These are phyloP conservation scores for Pseudozyma thailandica DNA, from an alignment of 1,284 basidiomycete species.

Conservation along the genomic window DNA sequence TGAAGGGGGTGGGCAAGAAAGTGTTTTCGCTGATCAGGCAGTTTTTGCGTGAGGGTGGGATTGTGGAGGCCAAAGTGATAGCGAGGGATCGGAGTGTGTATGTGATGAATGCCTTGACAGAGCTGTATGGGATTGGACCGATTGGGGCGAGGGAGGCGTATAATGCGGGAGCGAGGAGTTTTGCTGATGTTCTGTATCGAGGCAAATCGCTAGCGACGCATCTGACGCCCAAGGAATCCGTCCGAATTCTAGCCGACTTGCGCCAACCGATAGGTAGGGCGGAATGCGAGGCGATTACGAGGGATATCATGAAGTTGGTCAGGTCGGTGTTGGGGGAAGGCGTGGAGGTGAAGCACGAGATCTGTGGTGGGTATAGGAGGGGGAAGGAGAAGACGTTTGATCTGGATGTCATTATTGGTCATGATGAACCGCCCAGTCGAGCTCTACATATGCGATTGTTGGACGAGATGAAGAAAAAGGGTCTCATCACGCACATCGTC, in stretches of 20 bases:
- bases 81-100: slow-evolving; percentile 49
- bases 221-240: slow-evolving; percentile 37
- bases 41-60: slow-evolving; percentile 39
- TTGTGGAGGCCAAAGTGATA: slow-evolving; percentile 60
- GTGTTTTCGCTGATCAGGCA: slow-evolving; percentile 53
- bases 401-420: slow-evolving; percentile 56
- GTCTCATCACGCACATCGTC: slow-evolving; percentile 48
- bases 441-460: slow-evolving; percentile 38
- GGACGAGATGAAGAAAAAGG: slow-evolving; percentile 38
- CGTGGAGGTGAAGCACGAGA: slow-evolving; percentile 29
- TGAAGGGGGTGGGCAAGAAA: slow-evolving; percentile 63
- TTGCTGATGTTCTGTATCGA: slow-evolving; percentile 53
- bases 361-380: slow-evolving; percentile 56
- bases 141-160: slow-evolving; percentile 56
- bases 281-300: slow-evolving; percentile 49
- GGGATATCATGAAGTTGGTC: slow-evolving; percentile 34
- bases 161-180: slow-evolving; percentile 53
- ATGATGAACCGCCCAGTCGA: slow-evolving; percentile 9
- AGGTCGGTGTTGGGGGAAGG: slow-evolving; percentile 10
- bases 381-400: slow-evolving; percentile 54
- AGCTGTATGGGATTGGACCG: slow-evolving; percentile 63
- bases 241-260: slow-evolving; percentile 53
- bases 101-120: slow-evolving; percentile 54
- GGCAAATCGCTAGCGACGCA: slow-evolving; percentile 48
- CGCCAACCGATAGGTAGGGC: slow-evolving; percentile 33